phyloP scores from a whole-genome alignment of 2,329 filamentous ascomycete genomes.

The Coniochaeta sp. region DNA sequence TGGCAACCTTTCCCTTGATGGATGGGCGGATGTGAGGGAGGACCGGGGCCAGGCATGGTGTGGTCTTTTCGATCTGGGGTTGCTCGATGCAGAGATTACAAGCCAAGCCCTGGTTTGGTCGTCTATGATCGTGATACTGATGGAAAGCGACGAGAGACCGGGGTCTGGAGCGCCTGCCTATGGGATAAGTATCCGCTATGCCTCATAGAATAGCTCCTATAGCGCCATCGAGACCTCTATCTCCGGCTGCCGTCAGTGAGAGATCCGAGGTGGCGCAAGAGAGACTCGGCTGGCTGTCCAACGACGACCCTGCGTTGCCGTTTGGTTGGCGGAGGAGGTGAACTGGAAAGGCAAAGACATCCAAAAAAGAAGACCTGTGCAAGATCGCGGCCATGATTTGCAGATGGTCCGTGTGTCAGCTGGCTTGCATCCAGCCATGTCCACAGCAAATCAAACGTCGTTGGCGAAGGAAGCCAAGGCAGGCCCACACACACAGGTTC shows the following conservation, averaged over 20 bases:
- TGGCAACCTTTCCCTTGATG: background rate
- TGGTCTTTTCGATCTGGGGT: background rate
- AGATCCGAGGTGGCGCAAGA: background rate
- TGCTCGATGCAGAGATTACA: background rate
- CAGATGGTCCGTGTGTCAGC: constrained; percentile 29
- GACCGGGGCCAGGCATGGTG: background rate
- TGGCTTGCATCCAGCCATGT: constrained; percentile 16
- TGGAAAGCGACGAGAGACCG: no score
- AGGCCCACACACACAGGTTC: constrained; percentile 5
- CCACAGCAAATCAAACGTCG: background rate
- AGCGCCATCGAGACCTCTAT: background rate
- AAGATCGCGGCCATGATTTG: constrained; percentile 23
- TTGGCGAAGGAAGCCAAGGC: background rate
- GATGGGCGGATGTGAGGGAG: constrained; percentile 1
- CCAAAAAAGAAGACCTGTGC: background rate
- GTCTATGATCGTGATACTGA: no score
- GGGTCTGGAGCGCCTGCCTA: background rate
- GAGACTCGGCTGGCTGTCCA: no score
- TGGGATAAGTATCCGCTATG: background rate
- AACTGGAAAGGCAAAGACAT: background rate
- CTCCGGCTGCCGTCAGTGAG: background rate
- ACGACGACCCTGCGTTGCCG: no score
- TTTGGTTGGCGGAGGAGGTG: background rate
- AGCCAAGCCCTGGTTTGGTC: background rate
- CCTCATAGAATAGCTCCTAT: background rate